Evolutionary conservation across 139 green algal species (phyloP), one percentile per base, ranked within the genome.

Genomic region (Parachlorella kessleri): DNA sequence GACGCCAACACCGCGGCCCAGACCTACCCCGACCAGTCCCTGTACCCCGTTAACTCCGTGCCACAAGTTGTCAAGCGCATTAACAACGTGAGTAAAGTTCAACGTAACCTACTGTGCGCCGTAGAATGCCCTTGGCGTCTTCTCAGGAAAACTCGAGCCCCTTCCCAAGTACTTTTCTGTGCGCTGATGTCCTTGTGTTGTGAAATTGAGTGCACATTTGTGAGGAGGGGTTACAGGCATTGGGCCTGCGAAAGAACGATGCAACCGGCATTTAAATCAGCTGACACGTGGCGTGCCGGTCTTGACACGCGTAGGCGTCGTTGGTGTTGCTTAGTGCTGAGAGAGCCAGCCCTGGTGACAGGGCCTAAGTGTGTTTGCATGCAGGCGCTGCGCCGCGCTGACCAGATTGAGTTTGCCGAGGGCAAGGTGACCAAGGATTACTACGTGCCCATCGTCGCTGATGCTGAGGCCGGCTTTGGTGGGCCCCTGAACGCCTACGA

Each of bases 401-500:
- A 95, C 80, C 89, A 95, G 88, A 95, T 96, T 67, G 89, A 95
- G 84, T 85, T 90, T 64, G 83, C 85, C 2, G 89, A 94, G 85
- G 89, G 89, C 54, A 76, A 73, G 37, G 83, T 75, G 55, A 97
- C 71, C n/a, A 59, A 59, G 1, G 86, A 90, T 67, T 84, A 86
- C 69, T 76, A 92, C 39, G 88, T 92, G 18, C 94, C 94, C 71
- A 95, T 97, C 73, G 91, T 98, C n/a, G 92, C 92, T 21, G 92
- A 97, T 32, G 87, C 90, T 21, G 90, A 96, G 88, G 93, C 93
- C 68, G 93, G 94, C 66, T 98, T 98, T 83, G 94, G 94, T 24
- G 94, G 94, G 59, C 93, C 92, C 78, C 87, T 97, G 30, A 96
- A 96, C 74, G 91, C 89, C 0, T 97, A 93, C 77, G 95, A 98